Evolutionary conservation across 192 early-diverging fungal genomes (phyloP).

Genomic region (Jimgerdemannia lactiflua): DNA sequence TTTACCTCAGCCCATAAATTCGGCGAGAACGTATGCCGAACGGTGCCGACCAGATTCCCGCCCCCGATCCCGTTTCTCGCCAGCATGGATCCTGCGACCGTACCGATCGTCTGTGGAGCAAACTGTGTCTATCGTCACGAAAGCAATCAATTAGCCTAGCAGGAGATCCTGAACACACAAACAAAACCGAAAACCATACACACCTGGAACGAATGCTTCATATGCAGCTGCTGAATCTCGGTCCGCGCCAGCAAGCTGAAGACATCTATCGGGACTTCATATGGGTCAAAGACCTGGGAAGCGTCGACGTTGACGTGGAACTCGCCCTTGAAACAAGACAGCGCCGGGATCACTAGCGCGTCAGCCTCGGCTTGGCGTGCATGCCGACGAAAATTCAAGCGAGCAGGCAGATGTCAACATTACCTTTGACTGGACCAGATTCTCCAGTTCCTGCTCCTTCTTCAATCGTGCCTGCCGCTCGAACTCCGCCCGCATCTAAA

Average conservation of each 20-base stretch:
- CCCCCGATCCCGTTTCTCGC: constrained; percentile 67
- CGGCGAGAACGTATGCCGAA: constrained; percentile 75
- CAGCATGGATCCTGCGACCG: constrained; percentile 60
- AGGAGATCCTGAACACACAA: too few relatives aligned
- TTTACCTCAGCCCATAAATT: constrained; percentile 67
- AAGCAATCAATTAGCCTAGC: background rate
- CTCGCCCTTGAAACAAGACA: constrained; percentile 31
- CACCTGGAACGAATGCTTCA: constrained; percentile 67
- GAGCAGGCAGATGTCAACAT: background rate
- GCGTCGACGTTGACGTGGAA: constrained; percentile 50
- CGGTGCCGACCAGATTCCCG: constrained; percentile 74
- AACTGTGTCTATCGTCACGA: constrained; percentile 46
- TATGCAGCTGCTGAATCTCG: constrained; percentile 45
- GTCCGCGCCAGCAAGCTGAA: constrained; percentile 28
- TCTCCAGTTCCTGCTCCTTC: constrained; percentile 62
- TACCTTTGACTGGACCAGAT: constrained; percentile 57
- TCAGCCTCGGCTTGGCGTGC: too few relatives aligned
- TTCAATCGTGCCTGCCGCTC: constrained; percentile 57
- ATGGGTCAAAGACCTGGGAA: constrained; percentile 44
- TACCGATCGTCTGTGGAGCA: constrained; percentile 41
- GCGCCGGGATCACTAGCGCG: background rate
- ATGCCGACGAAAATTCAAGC: background rate
- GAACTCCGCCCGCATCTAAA: constrained; percentile 62
- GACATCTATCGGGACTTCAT: constrained; percentile 33
- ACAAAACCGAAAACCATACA: background rate